Evolutionary conservation across 768 basidiomycete species (phyloP), one percentile per base, ranked within the genome.

Genomic region (Mycena albidolilacea): DNA sequence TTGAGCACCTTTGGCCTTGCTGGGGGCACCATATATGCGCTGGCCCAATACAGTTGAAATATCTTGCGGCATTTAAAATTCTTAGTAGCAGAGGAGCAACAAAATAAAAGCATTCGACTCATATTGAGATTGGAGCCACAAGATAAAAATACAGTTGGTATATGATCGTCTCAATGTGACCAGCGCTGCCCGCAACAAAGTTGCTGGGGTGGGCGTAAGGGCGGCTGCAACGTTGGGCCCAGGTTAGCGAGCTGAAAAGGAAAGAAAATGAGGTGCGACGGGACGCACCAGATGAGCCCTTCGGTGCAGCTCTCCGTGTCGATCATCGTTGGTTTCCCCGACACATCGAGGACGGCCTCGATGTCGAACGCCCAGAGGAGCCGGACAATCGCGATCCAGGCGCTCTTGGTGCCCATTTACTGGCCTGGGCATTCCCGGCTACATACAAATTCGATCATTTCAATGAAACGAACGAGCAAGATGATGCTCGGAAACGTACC

Each of bases 171-270:
- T 67, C 65, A 7, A 67, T 21, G 23, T 67, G 65, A 7, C 38
- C 55, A 30, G 41, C 39, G 58, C 65, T 67, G 17, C 65, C 54
- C 21, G 65, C 41, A 58, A 67, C n/a, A 14, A 67, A 43, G 14
- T 21, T n/a, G 14, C 17, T 30, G 1, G 54, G 54, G 43, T 57
- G 57, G 5, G 15, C 21, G 0, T 58, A 15, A 10, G 65, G 65
- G 4, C 30, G 38, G 14, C 65, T 67, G 55, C 12, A 57, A 58
- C 4, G 30, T 30, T 44, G 4, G 30, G 52, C 3, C 10, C 41
- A 2, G 3, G 38, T 30, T 30, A 30, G 30, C 30, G 30, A 30
- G 30, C 30, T 4, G 30, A 30, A 30, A 30, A 30, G 30, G 7
- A 30, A 55, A 21, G 6, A 30, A 10, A 9, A 5, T 67, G 21